Conservation (phyloP, 495 filamentous ascomycete species). For the Neurospora sublineolata region DNA sequence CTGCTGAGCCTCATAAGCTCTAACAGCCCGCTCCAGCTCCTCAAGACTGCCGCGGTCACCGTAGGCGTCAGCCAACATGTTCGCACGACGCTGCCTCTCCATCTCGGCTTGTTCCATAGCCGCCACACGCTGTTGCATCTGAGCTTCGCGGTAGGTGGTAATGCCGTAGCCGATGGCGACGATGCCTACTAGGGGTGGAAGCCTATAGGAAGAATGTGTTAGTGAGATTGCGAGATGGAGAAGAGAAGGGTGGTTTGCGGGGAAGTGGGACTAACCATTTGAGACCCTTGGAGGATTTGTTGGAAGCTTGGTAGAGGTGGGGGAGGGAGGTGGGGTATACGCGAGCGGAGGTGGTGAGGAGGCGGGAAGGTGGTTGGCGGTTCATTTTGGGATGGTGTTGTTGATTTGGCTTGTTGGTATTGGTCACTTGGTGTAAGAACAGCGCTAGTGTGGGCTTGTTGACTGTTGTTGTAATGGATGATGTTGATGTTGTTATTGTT, state of each 20-base stretch:
- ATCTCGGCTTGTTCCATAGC: slow-evolving; percentile 13
- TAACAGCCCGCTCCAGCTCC: slow-evolving; percentile 47
- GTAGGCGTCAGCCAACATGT: slow-evolving; percentile 41
- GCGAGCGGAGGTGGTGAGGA: slow-evolving; percentile 28
- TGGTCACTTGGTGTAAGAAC: not conserved
- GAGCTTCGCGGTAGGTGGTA: slow-evolving; percentile 20
- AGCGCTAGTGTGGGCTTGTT: not conserved
- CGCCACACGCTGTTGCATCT: slow-evolving; percentile 15
- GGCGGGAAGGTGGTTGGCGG: slow-evolving; percentile 16
- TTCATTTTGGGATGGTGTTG: slow-evolving; percentile 15
- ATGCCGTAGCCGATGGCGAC: slow-evolving; percentile 33
- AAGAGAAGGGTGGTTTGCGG: not conserved
- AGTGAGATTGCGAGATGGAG: not conserved
- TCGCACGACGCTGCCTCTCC: slow-evolving; percentile 13
- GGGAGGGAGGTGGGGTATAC: slow-evolving; percentile 34
- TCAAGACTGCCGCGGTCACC: slow-evolving; percentile 45
- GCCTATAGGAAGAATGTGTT: slow-evolving; percentile 13
- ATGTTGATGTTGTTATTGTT: not conserved
- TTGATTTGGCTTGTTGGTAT: not conserved
- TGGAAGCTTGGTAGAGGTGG: slow-evolving; percentile 21
- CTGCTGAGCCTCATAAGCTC: slow-evolving; percentile 35
- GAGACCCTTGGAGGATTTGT: slow-evolving; percentile 16
- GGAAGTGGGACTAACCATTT: slow-evolving; percentile 21
- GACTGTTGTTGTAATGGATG: not conserved
- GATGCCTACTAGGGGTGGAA: slow-evolving; percentile 27